Percentiles rank a stretch among this genome's conserved stretches.
Evolutionary conservation across 495 filamentous ascomycete species (phyloP).

Genomic region (Cladorrhinum samala): DNA sequence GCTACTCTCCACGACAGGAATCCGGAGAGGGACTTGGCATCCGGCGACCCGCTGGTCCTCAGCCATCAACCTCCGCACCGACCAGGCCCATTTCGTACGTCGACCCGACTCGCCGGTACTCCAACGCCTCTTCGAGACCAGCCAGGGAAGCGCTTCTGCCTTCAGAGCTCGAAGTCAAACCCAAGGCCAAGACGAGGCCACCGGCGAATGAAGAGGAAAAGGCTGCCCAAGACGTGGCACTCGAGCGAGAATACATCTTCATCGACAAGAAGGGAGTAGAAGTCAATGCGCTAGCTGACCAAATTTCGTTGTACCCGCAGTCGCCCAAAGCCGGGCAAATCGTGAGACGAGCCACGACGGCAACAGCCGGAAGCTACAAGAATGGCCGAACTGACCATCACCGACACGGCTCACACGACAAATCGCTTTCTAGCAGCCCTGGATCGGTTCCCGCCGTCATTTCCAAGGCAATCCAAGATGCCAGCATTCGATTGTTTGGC

Average conservation of each 20-base stretch:
- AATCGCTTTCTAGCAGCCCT: constrained; percentile 68
- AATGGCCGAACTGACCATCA: constrained; percentile 58
- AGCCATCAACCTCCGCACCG: constrained; percentile 37
- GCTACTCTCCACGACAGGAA: constrained; percentile 34
- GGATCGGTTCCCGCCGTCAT: constrained; percentile 79
- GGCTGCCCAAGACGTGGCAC: constrained; percentile 79
- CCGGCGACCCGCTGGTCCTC: constrained; percentile 27
- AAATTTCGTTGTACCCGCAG: constrained; percentile 70
- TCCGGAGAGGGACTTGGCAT: constrained; percentile 40
- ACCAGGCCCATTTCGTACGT: constrained; percentile 25
- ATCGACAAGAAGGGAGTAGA: constrained; percentile 93
- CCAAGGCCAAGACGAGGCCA: constrained; percentile 25
- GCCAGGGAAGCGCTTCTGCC: constrained; percentile 16
- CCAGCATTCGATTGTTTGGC: constrained; percentile 76
- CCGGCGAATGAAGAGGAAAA: constrained; percentile 57
- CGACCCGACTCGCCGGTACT: constrained; percentile 31
- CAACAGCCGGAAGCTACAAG: constrained; percentile 47
- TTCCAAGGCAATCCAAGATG: constrained; percentile 90
- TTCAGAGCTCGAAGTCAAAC: constrained; percentile 10
- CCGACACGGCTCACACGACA: constrained; percentile 72
- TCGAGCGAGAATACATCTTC: constrained; percentile 89
- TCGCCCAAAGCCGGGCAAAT: constrained; percentile 44
- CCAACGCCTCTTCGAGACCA: constrained; percentile 31
- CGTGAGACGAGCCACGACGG: constrained; percentile 52
- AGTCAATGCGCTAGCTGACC: constrained; percentile 95